Conservation (phyloP, 2,329 filamentous ascomycete species). For the Endocalyx cinctus region DNA sequence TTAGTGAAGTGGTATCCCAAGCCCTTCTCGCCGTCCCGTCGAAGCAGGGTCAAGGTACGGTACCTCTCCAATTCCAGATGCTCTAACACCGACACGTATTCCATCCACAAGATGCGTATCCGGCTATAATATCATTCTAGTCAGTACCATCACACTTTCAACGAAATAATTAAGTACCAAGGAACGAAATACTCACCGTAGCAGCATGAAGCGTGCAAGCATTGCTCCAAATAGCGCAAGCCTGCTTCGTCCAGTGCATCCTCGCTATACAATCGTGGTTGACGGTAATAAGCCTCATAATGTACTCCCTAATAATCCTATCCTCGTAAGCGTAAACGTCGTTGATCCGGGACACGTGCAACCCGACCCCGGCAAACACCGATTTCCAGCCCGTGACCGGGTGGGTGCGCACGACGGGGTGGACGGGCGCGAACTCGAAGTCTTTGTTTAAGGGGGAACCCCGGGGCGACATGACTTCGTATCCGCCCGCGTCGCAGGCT, state of each 20-base stretch:
- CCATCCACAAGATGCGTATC: conserved; percentile 28
- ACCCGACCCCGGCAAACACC: conserved; percentile 23
- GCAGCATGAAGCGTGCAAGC: conserved; percentile 26
- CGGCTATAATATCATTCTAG: conserved; percentile 22
- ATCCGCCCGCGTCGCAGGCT: conserved; percentile 30
- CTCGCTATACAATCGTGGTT: conserved; percentile 36
- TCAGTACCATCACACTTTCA: too few species aligned
- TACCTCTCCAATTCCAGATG: conserved; percentile 32
- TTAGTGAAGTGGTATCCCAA: conserved; percentile 14
- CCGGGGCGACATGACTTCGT: conserved; percentile 38
- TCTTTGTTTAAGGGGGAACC: conserved; percentile 50
- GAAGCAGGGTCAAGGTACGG: conserved; percentile 33
- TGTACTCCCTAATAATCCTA: conserved; percentile 30
- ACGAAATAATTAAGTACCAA: conserved; percentile 1
- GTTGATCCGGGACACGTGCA: conserved; percentile 33
- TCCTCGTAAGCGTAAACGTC: conserved; percentile 31
- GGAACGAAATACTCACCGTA: conserved; percentile 19
- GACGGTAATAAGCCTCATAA: conserved; percentile 30
- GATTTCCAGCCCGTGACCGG: conserved; percentile 59
- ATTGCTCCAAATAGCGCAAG: conserved; percentile 37
- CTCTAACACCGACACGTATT: conserved; percentile 28
- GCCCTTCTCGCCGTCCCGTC: conserved; percentile 23
- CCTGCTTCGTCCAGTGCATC: conserved; percentile 34
- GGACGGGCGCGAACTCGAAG: conserved; percentile 40
- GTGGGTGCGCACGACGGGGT: conserved; percentile 57